phyloP scores from a whole-genome alignment of 495 filamentous ascomycete genomes.

The Daldinia vernicosa region DNA sequence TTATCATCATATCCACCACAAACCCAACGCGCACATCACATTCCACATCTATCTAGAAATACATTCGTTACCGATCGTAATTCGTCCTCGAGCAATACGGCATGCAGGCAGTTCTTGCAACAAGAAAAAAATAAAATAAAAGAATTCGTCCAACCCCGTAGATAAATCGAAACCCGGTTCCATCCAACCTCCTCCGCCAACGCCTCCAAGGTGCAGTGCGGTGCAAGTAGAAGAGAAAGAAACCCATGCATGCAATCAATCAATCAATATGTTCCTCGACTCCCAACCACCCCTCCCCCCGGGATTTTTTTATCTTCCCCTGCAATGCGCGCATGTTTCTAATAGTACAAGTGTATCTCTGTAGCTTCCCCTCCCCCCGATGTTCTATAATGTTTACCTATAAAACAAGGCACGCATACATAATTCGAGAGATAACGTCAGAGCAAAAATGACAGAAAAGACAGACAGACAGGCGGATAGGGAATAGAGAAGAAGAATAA shows the following conservation, averaged over 20 bases:
- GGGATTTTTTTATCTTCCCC: conserved; percentile 28
- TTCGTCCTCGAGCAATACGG: conserved; percentile 16
- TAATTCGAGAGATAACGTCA: conserved; percentile 8
- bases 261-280: not conserved
- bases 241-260: no score
- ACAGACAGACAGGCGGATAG: not conserved
- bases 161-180: conserved; percentile 18
- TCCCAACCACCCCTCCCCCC: not conserved
- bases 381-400: conserved; percentile 38
- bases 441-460: not conserved
- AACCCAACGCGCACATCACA: conserved; percentile 5
- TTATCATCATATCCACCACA: not conserved
- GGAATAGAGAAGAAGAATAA: conserved; percentile 14
- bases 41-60: conserved; percentile 20
- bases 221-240: not conserved
- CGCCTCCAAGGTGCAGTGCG: conserved; percentile 24
- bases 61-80: conserved; percentile 35
- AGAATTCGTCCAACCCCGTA: not conserved
- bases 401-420: conserved; percentile 1
- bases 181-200: conserved; percentile 14
- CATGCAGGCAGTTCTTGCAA: conserved; percentile 6
- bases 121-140: conserved; percentile 16
- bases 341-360: conserved; percentile 41
- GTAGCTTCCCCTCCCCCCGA: not conserved
- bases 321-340: conserved; percentile 29